Conservation (phyloP, 441 rosid species). For the Theobroma grandiflorum region DNA sequence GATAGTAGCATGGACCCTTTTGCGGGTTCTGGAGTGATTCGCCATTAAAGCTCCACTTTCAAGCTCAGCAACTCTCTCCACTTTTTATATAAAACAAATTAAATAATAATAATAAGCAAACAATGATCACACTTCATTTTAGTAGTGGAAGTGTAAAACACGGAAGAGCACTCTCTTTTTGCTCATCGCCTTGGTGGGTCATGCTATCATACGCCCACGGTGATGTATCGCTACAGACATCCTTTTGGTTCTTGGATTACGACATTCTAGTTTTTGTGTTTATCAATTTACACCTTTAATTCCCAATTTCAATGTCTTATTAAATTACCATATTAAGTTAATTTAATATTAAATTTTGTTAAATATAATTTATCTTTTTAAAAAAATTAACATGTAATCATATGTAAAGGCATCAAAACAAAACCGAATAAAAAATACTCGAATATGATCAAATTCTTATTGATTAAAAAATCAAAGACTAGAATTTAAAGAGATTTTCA, state of each 20-base stretch:
- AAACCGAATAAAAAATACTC: not conserved
- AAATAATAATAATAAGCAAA: not conserved
- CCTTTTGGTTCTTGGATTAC: not conserved
- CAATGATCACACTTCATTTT: not conserved
- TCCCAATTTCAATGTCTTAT: not conserved
- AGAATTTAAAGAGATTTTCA: no score
- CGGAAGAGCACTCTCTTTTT: no score
- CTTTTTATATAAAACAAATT: not conserved
- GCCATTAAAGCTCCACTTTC: slow-evolving; percentile 54
- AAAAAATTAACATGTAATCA: not conserved
- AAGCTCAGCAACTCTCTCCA: slow-evolving; percentile 37
- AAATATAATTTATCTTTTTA: not conserved
- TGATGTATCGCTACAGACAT: not conserved
- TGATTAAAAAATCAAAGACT: no score
- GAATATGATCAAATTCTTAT: no score
- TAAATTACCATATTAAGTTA: not conserved
- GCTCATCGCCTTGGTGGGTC: not conserved
- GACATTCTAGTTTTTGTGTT: not conserved
- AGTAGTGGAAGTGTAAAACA: not conserved
- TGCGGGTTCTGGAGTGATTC: slow-evolving; percentile 58
- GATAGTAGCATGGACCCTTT: slow-evolving; percentile 60
- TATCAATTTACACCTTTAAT: not conserved
- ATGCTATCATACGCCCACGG: slow-evolving; percentile 6
- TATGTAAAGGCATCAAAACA: not conserved
- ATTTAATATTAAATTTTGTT: not conserved